Conservation (phyloP, 2,329 filamentous ascomycete species). For the Daldinia eschscholtzii region DNA sequence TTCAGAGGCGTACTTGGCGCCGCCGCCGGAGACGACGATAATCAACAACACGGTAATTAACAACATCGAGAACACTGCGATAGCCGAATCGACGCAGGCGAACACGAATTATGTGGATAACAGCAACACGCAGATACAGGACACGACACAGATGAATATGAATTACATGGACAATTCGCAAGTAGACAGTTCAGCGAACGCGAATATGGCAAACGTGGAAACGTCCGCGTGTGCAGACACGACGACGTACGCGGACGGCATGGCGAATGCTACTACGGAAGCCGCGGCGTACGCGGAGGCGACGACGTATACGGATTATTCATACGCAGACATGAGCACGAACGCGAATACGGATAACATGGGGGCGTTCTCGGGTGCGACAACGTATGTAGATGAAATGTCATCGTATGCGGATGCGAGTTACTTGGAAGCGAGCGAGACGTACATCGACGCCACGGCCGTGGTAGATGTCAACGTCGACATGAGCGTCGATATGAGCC, state of each 20-base stretch:
- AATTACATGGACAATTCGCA: not conserved
- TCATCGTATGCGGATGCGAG: slow-evolving; percentile 20
- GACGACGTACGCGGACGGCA: not conserved
- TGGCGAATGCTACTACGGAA: not conserved
- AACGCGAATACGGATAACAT: not conserved
- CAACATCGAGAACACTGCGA: slow-evolving; percentile 25
- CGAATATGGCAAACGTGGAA: slow-evolving; percentile 15
- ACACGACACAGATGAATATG: slow-evolving; percentile 19
- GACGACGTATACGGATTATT: slow-evolving; percentile 12
- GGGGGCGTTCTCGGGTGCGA: slow-evolving; percentile 12
- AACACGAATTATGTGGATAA: slow-evolving; percentile 1
- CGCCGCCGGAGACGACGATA: slow-evolving; percentile 29
- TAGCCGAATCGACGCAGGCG: slow-evolving; percentile 21
- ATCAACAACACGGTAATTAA: slow-evolving; percentile 36
- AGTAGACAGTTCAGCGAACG: not conserved
- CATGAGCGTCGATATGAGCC: slow-evolving; percentile 24
- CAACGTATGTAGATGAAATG: slow-evolving; percentile 19
- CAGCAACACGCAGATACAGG: not conserved
- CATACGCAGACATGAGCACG: not conserved
- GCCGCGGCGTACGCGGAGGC: slow-evolving; percentile 18
- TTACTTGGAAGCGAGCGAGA: slow-evolving; percentile 9
- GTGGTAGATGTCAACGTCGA: slow-evolving; percentile 16
- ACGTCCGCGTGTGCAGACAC: slow-evolving; percentile 1
- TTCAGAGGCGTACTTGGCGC: slow-evolving; percentile 24
- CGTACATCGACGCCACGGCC: slow-evolving; percentile 28